Percentiles rank a stretch among this genome's conserved stretches.
phyloP scores from a whole-genome alignment of 495 filamentous ascomycete genomes.

The Neurospora pannonica region DNA sequence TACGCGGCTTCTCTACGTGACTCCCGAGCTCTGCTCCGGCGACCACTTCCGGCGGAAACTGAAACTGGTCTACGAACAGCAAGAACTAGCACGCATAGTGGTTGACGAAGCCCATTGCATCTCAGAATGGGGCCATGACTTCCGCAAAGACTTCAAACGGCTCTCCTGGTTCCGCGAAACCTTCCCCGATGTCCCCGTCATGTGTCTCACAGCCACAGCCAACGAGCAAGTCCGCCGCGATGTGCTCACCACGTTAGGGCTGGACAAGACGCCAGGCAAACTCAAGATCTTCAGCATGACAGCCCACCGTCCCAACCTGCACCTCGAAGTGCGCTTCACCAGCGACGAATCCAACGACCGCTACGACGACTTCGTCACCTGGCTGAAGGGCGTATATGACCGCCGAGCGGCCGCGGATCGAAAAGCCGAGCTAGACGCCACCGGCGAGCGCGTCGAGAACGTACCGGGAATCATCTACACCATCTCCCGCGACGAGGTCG shows the following conservation, averaged over 20 bases:
- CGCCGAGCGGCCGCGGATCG: conserved; percentile 46
- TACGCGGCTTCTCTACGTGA: conserved; percentile 83
- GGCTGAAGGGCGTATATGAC: conserved; percentile 61
- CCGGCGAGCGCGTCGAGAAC: conserved; percentile 44
- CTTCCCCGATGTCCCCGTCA: conserved; percentile 77
- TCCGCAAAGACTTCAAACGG: conserved; percentile 81
- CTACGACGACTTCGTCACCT: conserved; percentile 57
- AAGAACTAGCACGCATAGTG: conserved; percentile 74
- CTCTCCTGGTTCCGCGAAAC: conserved; percentile 79
- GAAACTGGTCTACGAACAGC: conserved; percentile 63
- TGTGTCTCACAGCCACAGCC: conserved; percentile 85
- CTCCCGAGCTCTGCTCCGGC: conserved; percentile 76
- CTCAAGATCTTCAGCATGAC: conserved; percentile 74
- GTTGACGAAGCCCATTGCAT: conserved; percentile 97
- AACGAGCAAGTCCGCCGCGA: conserved; percentile 70
- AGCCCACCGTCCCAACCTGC: conserved; percentile 73
- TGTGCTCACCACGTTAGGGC: conserved; percentile 62
- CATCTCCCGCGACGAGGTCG: conserved; percentile 65
- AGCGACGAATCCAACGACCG: conserved; percentile 62
- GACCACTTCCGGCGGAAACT: conserved; percentile 70
- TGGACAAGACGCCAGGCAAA: conserved; percentile 41
- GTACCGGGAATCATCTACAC: conserved; percentile 90
- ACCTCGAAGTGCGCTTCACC: conserved; percentile 88
- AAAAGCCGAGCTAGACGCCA: conserved; percentile 38
- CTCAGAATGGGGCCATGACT: conserved; percentile 97